These are phyloP conservation scores for Obelidium mucronatum DNA, from an alignment of 192 early-diverging fungal genomes.

Conservation along the genomic window DNA sequence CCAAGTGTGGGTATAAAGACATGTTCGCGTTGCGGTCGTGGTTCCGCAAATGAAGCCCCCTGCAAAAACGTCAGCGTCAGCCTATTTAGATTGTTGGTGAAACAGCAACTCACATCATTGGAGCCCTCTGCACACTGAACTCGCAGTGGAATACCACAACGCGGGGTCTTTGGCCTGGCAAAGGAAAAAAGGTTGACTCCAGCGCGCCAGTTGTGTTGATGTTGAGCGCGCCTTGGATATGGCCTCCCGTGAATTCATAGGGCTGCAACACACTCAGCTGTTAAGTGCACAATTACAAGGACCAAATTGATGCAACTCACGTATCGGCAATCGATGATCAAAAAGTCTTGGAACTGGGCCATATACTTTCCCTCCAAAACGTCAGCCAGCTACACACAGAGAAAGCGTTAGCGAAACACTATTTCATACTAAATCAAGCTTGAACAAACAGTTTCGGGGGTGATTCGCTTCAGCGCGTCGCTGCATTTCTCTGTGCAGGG, in stretches of 20 bases:
- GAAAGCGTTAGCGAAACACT: neutral
- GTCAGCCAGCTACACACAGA: conserved; percentile 54
- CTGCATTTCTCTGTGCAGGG: conserved; percentile 15
- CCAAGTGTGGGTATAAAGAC: conserved; percentile 73
- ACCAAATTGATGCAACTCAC: conserved; percentile 12
- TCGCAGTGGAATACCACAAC: conserved; percentile 88
- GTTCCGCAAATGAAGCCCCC: conserved; percentile 77
- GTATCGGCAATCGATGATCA: conserved; percentile 86
- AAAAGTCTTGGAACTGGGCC: conserved; percentile 63
- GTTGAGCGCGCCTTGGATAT: conserved; percentile 77
- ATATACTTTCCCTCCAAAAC: conserved; percentile 74
- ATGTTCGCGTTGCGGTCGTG: conserved; percentile 78
- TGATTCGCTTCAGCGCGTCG: conserved; percentile 42
- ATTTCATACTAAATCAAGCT: neutral
- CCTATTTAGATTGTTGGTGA: no score
- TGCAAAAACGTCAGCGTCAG: conserved; percentile 32
- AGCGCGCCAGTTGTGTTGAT: conserved; percentile 68
- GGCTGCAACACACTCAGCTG: conserved; percentile 42
- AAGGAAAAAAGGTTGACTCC: conserved; percentile 65
- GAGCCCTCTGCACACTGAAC: conserved; percentile 81
- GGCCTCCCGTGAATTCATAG: conserved; percentile 88
- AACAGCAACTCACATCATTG: conserved; percentile 67
- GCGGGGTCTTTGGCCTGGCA: conserved; percentile 15
- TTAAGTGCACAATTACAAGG: neutral
- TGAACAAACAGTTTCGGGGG: conserved; percentile 29